A percentile compares a stretch with the other conserved stretches of the same genome.
These are phyloP conservation scores for Cynanchum wilfordii DNA, from an alignment of 257 asterid genomes.

Conservation along the genomic window DNA sequence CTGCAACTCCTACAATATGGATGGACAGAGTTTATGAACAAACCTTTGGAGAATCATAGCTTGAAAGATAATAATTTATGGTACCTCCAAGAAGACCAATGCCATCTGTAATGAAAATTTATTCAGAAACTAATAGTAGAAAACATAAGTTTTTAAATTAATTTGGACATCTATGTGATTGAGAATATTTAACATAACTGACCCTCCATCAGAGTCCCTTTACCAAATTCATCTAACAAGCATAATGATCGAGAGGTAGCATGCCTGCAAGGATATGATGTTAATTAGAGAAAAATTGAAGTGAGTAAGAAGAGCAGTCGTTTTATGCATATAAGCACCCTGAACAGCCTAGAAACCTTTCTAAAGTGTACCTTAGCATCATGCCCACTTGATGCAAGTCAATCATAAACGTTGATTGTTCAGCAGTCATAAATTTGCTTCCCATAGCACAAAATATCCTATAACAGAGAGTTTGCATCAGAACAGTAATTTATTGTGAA, in stretches of 20 bases:
- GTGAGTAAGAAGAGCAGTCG: not conserved
- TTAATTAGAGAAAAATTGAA: conserved; percentile 2
- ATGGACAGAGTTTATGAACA: conserved; percentile 20
- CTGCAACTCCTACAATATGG: not conserved
- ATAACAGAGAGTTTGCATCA: conserved; percentile 8
- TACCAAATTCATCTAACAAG: conserved; percentile 93
- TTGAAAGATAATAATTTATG: conserved; percentile 74
- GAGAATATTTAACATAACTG: conserved; percentile 20
- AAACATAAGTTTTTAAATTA: not conserved
- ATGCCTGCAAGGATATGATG: conserved; percentile 50
- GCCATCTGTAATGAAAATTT: conserved; percentile 64
- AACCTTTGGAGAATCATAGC: conserved; percentile 86
- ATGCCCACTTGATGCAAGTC: conserved; percentile 97
- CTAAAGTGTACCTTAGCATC: conserved; percentile 71
- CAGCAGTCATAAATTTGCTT: conserved; percentile 93
- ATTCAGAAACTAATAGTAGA: conserved; percentile 19
- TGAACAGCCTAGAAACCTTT: not conserved
- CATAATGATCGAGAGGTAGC: conserved; percentile 82
- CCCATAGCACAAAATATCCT: conserved; percentile 98
- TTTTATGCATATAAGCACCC: conserved; percentile 3
- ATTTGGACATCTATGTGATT: not conserved
- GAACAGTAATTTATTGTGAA: not conserved
- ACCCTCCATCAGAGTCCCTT: conserved; percentile 98
- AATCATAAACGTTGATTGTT: conserved; percentile 96
- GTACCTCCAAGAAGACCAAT: conserved; percentile 96